A percentile compares a stretch with the other conserved stretches of the same genome.
Conservation (phyloP, 768 basidiomycete genomes). For the Leccinum broughii region DNA sequence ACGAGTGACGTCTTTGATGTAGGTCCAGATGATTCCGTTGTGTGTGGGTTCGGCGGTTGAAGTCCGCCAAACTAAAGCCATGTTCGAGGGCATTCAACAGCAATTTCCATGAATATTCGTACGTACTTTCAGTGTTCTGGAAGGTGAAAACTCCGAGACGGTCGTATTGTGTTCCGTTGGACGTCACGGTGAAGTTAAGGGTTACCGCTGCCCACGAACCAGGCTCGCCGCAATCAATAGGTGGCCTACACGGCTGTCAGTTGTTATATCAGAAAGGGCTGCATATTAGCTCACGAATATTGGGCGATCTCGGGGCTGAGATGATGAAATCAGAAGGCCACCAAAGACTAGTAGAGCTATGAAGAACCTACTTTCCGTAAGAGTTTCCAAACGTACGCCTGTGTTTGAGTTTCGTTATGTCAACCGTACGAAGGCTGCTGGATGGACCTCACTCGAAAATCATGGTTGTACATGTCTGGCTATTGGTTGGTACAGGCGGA, state of each 20-base stretch:
- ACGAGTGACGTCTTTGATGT: conserved; percentile 71
- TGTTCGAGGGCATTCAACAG: neutral
- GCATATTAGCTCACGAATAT: conserved; percentile 45
- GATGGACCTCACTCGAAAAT: conserved; percentile 54
- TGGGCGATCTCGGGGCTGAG: conserved; percentile 63
- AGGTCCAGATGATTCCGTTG: conserved; percentile 78
- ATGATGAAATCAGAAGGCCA: neutral
- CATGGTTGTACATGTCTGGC: conserved; percentile 62
- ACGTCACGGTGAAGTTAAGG: conserved; percentile 75
- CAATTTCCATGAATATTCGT: neutral
- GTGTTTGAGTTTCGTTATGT: neutral
- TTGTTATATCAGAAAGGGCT: neutral
- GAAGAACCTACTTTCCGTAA: conserved; percentile 55
- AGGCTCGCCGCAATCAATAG: conserved; percentile 63
- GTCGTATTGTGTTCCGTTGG: conserved; percentile 77
- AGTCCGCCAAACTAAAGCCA: conserved; percentile 66
- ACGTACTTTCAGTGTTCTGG: conserved; percentile 73
- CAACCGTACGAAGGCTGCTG: neutral
- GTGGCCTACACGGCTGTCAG: conserved; percentile 47
- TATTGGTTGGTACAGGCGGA: conserved; percentile 60
- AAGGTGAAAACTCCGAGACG: conserved; percentile 73
- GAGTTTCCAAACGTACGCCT: conserved; percentile 76
- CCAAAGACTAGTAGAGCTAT: neutral
- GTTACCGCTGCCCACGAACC: conserved; percentile 78
- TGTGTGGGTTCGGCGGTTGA: conserved; percentile 75